Evolutionary conservation across 1,284 basidiomycete species (phyloP), one percentile per base, ranked within the genome.

Genomic region (Heimioporus retisporus): DNA sequence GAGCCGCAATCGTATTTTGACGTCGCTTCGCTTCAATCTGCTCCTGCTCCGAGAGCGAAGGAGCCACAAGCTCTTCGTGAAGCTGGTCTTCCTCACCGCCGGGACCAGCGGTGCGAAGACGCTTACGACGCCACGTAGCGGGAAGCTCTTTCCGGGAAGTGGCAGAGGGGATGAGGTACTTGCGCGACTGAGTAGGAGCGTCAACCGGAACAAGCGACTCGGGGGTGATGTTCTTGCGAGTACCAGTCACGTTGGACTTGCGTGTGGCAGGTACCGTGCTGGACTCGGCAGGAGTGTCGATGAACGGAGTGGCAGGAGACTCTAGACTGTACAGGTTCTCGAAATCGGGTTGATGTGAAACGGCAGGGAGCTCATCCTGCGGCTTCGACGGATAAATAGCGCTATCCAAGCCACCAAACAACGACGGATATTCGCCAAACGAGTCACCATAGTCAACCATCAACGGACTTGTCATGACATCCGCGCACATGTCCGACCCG

Each of bases 1-100:
- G 85, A 51, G 93, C 93, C 1, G 93, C 94, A 18, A 95, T 78
- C 2, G 93, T 95, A 78, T 95, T 95, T 77, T 93, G 90, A 5
- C 91, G 84, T 55, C 93, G 86, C 85, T 95, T 95, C 31, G 84
- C 84, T 78, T 91, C 92, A 71, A 95, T 94, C 64, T 89, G 87
- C 68, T 90, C 86, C 70, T 85, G 77, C 76, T 89, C 90, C 3
- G 81, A 82, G 75, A 67, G 82, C 73, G 64, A 81, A 65, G 73
- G 85, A 80, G 50, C 83, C 54, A 85, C 1, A 59, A 28, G 84
- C 28, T 86, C 86, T 65, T 88, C 88, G 6, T 81, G 82, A n/a
- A 79, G 76, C 54, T 79, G 60, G 16, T 81, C 81, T 28, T 83
- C 84, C 35, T 90, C 90, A 15, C 88, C 87, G 13, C 82, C 88